phyloP scores from a whole-genome alignment of 495 filamentous ascomycete species.

The Evernia prunastri region DNA sequence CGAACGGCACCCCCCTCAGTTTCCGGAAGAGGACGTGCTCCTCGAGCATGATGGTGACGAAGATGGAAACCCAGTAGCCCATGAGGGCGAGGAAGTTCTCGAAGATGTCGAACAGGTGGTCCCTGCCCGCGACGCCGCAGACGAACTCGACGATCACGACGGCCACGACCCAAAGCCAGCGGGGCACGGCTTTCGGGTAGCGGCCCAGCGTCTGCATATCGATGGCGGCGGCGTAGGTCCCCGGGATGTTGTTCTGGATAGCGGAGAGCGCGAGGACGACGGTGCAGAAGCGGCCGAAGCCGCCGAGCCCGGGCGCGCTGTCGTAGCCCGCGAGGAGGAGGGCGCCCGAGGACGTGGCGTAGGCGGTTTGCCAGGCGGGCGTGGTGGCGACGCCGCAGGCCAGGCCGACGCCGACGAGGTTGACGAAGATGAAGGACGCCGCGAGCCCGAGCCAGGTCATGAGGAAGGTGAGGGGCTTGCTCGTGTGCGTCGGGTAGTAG shows the following conservation, averaged over 20 bases:
- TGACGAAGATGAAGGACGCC: constrained; percentile 47
- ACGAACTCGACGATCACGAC: constrained; percentile 47
- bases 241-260: constrained; percentile 62
- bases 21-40: constrained; percentile 47
- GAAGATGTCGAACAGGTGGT: constrained; percentile 48
- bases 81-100: constrained; percentile 53
- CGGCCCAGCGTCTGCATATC: constrained; percentile 46
- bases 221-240: constrained; percentile 56
- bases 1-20: constrained; percentile 34
- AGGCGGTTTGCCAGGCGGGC: constrained; percentile 47
- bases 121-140: constrained; percentile 47
- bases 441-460: constrained; percentile 45
- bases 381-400: constrained; percentile 51
- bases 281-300: constrained; percentile 62
- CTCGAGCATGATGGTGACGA: constrained; percentile 46
- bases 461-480: constrained; percentile 37
- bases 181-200: constrained; percentile 39
- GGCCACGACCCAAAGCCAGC: constrained; percentile 44
- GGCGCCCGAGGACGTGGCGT: constrained; percentile 54
- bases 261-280: constrained; percentile 61
- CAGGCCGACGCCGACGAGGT: constrained; percentile 63
- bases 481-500: constrained; percentile 48
- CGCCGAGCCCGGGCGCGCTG: constrained; percentile 54
- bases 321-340: constrained; percentile 58
- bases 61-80: constrained; percentile 54